Base-by-base conservation (phyloP, 768 basidiomycete genomes). In the Lentinula sp. region DNA sequence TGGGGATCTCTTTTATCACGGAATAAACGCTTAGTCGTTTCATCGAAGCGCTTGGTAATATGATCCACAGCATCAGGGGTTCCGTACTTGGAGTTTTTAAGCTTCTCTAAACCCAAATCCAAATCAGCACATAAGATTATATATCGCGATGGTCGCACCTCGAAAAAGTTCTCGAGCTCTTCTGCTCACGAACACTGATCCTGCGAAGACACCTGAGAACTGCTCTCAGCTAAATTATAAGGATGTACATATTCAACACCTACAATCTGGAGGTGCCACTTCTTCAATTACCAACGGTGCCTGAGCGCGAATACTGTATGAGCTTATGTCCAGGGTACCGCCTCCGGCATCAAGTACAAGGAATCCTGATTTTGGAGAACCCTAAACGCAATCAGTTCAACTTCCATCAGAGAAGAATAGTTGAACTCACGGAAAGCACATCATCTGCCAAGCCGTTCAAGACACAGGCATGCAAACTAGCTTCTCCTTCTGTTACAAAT, bases 401-500 rank as follows among this genome's bases (percentile, higher is more conserved):
- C 23, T 61, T 10, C 51, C 39, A 20, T 52, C 18, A 15, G 33
- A 1, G 37, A 42, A 6, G 28, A 32, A 56, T 33, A 51, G 60
- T 32, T 15, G 10, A 7, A 74, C 80, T 50, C 64, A 90, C 90
- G 57, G 85, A 86, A 64, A 92, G 83, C 37, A 91, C 87, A 64
- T 91, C 89, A 2, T 82, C 85, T 16, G 90, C 89, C 3, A 92
- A 78, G 8, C 90, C 90, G 67, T 85, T 91, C 66, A 90, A 71
- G 3, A 91, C 84, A 70, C 90, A 91, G 0, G 89, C 86, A 69
- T 92, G 90, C 66, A 92, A 73, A 78, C 90, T 91, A 0, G 90
- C 90, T 73, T 92, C 90, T 57, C 90, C 90, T 69, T 91, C 90
- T 3, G 89, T 92, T 57, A 92, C 90, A 64, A 92, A 91, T 41